phyloP scores from a whole-genome alignment of 1,284 basidiomycete genomes.

The Rhizoctonia solani region DNA sequence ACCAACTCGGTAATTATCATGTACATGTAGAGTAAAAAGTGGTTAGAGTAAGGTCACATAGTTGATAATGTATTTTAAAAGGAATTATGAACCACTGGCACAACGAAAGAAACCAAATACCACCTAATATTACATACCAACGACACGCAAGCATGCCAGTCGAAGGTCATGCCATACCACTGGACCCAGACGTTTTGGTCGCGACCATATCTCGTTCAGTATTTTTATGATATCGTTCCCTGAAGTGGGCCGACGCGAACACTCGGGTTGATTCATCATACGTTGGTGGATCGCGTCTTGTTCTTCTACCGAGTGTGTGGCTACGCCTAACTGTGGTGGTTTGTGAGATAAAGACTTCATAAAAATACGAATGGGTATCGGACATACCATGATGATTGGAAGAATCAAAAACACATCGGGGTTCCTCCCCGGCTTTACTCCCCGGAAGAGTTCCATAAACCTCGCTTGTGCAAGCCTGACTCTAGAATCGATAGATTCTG shows the following conservation, averaged over 20 bases:
- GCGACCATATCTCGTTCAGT: neutral
- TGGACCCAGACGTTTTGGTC: neutral
- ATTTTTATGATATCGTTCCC: slow-evolving; percentile 1
- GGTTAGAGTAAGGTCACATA: no score
- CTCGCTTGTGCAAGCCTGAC: neutral
- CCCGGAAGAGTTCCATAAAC: slow-evolving; percentile 19
- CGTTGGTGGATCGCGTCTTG: neutral
- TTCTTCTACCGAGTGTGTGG: neutral
- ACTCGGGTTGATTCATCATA: slow-evolving; percentile 7
- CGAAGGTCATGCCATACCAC: slow-evolving; percentile 10
- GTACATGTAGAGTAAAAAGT: no score
- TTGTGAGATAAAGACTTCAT: no score
- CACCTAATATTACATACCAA: neutral
- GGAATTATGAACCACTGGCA: no score
- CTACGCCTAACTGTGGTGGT: slow-evolving; percentile 10
- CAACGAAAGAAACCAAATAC: neutral
- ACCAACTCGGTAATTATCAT: no score
- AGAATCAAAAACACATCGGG: slow-evolving; percentile 14
- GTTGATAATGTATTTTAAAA: no score
- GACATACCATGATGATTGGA: slow-evolving; percentile 10
- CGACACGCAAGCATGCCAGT: neutral
- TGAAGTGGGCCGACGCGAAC: neutral
- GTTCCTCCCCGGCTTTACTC: slow-evolving; percentile 6
- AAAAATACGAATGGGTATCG: neutral
- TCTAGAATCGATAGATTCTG: neutral